These are phyloP conservation scores for Leersia perrieri DNA, from an alignment of 176 grass and related monocot species.

Conservation along the genomic window DNA sequence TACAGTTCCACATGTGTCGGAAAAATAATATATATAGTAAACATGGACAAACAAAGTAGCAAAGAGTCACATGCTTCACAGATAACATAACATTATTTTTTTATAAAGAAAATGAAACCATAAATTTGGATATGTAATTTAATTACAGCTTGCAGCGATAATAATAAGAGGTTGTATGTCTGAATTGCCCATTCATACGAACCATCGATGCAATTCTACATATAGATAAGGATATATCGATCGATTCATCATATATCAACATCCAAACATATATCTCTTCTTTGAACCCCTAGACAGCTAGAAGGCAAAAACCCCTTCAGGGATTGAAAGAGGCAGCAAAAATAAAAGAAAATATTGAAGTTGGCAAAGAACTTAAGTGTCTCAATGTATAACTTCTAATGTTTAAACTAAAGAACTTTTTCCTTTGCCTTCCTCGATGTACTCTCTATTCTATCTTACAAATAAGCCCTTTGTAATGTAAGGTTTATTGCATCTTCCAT, in stretches of 20 bases:
- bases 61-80: background rate
- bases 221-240: background rate
- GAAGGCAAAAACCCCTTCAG: constrained; percentile 1
- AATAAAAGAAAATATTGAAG: background rate
- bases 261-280: background rate
- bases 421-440: background rate
- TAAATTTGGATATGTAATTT: background rate
- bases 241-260: background rate
- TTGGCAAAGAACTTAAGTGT: background rate
- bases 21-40: background rate
- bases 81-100: background rate
- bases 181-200: background rate
- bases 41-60: background rate
- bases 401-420: background rate
- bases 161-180: background rate
- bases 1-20: background rate
- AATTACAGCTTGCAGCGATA: background rate
- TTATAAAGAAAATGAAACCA: background rate
- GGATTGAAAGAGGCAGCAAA: background rate
- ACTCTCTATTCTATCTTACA: background rate
- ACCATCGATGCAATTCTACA: background rate
- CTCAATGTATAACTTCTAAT: background rate
- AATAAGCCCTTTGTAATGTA: background rate
- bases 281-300: background rate
- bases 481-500: constrained; percentile 31